Conservation (phyloP, 2,329 filamentous ascomycete genomes). For the Cladosporium phlei region DNA sequence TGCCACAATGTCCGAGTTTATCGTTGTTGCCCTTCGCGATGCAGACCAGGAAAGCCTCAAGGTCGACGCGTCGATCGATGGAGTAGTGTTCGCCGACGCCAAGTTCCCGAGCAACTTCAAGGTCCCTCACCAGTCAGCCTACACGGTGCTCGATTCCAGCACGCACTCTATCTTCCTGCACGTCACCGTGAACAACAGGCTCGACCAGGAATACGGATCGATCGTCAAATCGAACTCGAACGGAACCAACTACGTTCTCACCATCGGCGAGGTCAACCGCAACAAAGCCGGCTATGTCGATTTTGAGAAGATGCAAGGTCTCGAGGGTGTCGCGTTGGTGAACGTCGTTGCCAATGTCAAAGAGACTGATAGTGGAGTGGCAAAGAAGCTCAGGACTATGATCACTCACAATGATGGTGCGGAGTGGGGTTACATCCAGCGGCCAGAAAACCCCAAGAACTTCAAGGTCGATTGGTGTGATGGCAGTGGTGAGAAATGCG, state of each 20-base stretch:
- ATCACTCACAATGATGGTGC: constrained; percentile 97
- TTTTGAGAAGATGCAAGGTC: constrained; percentile 88
- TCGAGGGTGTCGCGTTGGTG: constrained; percentile 84
- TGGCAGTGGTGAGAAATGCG: constrained; percentile 62
- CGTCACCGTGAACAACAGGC: constrained; percentile 67
- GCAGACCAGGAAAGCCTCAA: constrained; percentile 65
- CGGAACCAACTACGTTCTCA: constrained; percentile 88
- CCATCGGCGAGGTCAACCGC: constrained; percentile 74
- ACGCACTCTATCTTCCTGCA: constrained; percentile 93
- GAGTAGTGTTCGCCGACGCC: constrained; percentile 72
- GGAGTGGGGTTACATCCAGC: constrained; percentile 71
- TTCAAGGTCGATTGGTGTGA: constrained; percentile 67
- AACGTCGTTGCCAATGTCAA: constrained; percentile 77
- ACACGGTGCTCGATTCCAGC: constrained; percentile 91
- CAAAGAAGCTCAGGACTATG: constrained; percentile 80
- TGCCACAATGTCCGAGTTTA: constrained; percentile 94
- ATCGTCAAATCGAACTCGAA: constrained; percentile 99
- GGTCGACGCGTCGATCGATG: constrained; percentile 81
- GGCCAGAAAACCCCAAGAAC: constrained; percentile 67
- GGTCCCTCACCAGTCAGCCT: constrained; percentile 71
- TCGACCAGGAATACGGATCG: constrained; percentile 68
- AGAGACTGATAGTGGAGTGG: constrained; percentile 56
- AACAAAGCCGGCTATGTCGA: constrained; percentile 76
- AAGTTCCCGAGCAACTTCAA: constrained; percentile 82
- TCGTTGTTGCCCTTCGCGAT: constrained; percentile 72